These are phyloP conservation scores for Epichloe coenophiala DNA, from an alignment of 2,329 filamentous ascomycete species.

Conservation along the genomic window DNA sequence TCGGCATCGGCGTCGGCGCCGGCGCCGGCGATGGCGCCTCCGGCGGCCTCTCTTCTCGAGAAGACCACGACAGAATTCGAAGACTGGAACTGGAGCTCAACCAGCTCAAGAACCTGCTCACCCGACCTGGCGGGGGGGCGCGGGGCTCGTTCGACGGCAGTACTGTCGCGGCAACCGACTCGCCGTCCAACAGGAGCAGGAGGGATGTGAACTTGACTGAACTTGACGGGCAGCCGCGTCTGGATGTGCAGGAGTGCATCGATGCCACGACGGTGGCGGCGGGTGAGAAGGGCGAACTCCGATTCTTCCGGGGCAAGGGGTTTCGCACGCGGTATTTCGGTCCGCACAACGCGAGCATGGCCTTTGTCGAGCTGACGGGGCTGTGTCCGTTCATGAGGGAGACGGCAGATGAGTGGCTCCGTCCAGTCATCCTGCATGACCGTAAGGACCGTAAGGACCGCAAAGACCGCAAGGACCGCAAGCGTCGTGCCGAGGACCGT, in stretches of 20 bases:
- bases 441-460: constrained; percentile 45
- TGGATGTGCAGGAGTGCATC: constrained; percentile 26
- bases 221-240: constrained; percentile 18
- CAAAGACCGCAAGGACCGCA: constrained; percentile 40
- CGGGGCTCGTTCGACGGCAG: constrained; percentile 33
- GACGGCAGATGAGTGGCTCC: constrained; percentile 47
- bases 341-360: constrained; percentile 46
- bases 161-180: constrained; percentile 31
- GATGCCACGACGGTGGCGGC: constrained; percentile 25
- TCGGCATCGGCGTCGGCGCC: constrained; percentile 18
- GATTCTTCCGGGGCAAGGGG: constrained; percentile 44
- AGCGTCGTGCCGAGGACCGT: constrained; percentile 37
- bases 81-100: constrained; percentile 45
- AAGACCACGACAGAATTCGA: constrained; percentile 44
- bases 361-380: constrained; percentile 43
- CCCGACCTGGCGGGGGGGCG: constrained; percentile 24
- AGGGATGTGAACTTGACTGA: constrained; percentile 25
- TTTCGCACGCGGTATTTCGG: constrained; percentile 48
- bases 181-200: constrained; percentile 32
- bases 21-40: constrained; percentile 15
- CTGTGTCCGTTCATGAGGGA: constrained; percentile 49
- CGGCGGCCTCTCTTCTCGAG: constrained; percentile 20
- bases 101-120: constrained; percentile 39
- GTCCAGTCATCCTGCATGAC: constrained; percentile 41
- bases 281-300: constrained; percentile 37